Conservation (phyloP, 345 rosid genomes). For the Lenwebbia sp. region DNA sequence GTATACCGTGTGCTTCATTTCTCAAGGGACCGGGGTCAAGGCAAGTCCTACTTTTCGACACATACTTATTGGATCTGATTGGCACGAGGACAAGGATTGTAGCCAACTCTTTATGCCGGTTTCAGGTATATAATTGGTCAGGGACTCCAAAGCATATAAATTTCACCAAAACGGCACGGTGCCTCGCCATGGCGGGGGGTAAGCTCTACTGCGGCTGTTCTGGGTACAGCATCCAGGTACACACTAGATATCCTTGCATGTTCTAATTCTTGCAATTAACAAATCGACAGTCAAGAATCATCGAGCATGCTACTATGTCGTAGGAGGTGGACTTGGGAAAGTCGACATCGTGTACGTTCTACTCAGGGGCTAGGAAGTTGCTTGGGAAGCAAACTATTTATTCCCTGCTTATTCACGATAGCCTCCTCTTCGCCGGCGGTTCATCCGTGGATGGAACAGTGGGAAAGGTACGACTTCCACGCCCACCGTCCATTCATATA, state of each 20-base stretch:
- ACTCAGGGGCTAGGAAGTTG: slow-evolving; percentile 41
- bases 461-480: slow-evolving; percentile 28
- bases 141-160: slow-evolving; percentile 43
- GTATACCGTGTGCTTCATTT: slow-evolving; percentile 33
- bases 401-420: slow-evolving; percentile 23
- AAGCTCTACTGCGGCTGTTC: slow-evolving; percentile 50
- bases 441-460: slow-evolving; percentile 44
- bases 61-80: background rate
- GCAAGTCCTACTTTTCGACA: slow-evolving; percentile 11
- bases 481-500: background rate
- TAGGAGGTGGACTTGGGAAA: slow-evolving; percentile 44
- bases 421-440: slow-evolving; percentile 32
- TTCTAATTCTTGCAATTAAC: background rate
- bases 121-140: slow-evolving; percentile 53
- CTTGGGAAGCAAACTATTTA: slow-evolving; percentile 41
- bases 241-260: background rate
- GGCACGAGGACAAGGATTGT: background rate
- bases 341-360: slow-evolving; percentile 21
- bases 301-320: background rate
- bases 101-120: background rate
- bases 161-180: slow-evolving; percentile 33
- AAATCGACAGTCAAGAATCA: background rate
- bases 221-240: slow-evolving; percentile 50
- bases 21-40: slow-evolving; percentile 52
- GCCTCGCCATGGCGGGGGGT: slow-evolving; percentile 38